Percentiles rank a stretch among this genome's conserved stretches.
Conservation (phyloP, 768 basidiomycete genomes). For the Pleurotus pulmonarius region DNA sequence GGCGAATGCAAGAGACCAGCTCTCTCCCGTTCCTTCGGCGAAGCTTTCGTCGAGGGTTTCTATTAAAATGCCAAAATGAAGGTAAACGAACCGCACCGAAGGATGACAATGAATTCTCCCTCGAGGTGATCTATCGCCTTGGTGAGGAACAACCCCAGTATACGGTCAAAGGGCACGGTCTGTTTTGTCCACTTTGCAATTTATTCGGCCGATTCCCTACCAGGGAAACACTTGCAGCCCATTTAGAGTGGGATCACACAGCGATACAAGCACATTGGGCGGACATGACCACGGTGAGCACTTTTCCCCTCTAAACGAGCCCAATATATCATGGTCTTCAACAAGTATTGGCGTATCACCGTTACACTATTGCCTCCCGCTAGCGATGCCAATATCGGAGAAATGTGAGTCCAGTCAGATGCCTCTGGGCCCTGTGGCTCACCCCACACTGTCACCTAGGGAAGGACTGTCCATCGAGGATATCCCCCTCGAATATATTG, state of each 20-base stretch:
- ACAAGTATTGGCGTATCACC: not conserved
- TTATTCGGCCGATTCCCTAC: slow-evolving; percentile 39
- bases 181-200: slow-evolving; percentile 51
- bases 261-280: slow-evolving; percentile 36
- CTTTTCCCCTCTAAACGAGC: not conserved
- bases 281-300: not conserved
- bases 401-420: not conserved
- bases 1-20: slow-evolving; percentile 32
- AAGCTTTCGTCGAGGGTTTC: slow-evolving; percentile 48
- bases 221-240: slow-evolving; percentile 38
- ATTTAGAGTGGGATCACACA: slow-evolving; percentile 47
- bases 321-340: too few relatives aligned
- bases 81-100: too few relatives aligned
- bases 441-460: too few relatives aligned
- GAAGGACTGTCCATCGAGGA: too few relatives aligned
- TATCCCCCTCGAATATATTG: too few relatives aligned
- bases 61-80: slow-evolving; percentile 12
- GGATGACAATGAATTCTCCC: not conserved
- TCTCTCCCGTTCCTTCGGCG: slow-evolving; percentile 56
- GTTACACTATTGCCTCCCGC: not conserved
- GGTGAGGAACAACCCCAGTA: slow-evolving; percentile 15
- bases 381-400: not conserved
- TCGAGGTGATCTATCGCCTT: not conserved
- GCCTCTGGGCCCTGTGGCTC: not conserved
- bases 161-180: slow-evolving; percentile 31